phyloP scores from a whole-genome alignment of 208 protist genomes.

The Trichomonas gallinae region DNA sequence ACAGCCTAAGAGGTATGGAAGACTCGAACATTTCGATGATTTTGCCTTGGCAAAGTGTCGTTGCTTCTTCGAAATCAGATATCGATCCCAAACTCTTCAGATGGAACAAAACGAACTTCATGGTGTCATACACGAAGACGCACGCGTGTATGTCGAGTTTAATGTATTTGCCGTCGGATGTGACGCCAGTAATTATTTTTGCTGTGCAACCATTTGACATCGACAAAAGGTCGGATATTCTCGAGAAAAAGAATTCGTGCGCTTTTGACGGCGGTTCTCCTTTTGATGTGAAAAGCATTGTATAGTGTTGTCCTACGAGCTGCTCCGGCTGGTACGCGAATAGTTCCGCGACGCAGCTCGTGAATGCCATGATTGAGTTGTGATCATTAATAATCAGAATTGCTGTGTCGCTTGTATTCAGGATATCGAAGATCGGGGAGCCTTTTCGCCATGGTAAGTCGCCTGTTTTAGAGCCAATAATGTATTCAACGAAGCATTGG shows the following conservation, averaged over 20 bases:
- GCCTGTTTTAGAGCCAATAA: neutral
- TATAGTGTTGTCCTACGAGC: neutral
- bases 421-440: neutral
- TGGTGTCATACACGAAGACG: neutral
- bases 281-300: neutral
- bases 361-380: neutral
- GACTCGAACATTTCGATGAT: neutral
- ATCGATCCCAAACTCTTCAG: neutral
- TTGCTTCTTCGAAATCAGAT: neutral
- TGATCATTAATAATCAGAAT: neutral
- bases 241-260: neutral
- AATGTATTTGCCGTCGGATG: neutral
- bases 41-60: neutral
- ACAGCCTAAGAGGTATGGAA: neutral
- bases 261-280: neutral
- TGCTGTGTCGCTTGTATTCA: neutral
- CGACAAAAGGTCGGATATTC: neutral
- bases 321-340: neutral
- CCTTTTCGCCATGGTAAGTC: neutral
- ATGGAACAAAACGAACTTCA: neutral
- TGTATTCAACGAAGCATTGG: neutral
- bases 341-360: neutral
- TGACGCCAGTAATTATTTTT: neutral
- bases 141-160: neutral
- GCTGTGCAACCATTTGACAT: neutral